These are phyloP conservation scores for Canna indica DNA, from an alignment of 176 grass and related monocot genomes.

Conservation along the genomic window DNA sequence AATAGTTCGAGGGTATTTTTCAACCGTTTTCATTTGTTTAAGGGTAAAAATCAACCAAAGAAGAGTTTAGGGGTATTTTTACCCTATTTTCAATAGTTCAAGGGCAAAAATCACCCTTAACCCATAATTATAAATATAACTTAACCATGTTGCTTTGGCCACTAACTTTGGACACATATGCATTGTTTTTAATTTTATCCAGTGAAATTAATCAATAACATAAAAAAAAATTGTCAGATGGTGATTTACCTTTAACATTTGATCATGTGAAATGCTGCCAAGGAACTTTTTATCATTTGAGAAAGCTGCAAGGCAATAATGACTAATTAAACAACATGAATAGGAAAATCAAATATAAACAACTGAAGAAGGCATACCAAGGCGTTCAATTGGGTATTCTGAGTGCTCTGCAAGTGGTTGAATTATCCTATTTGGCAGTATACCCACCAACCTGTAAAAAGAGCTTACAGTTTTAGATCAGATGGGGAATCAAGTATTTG, in stretches of 20 bases:
- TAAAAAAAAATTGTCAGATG: background rate
- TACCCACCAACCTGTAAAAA: conserved; percentile 62
- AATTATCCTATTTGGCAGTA: conserved; percentile 84
- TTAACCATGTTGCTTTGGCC: background rate
- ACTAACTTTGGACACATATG: background rate
- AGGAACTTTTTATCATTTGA: conserved; percentile 72
- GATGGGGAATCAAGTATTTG: background rate
- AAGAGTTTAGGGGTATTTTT: too few relatives aligned
- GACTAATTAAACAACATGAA: background rate
- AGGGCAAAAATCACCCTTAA: too few relatives aligned
- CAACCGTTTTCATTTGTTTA: too few relatives aligned
- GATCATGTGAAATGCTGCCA: conserved; percentile 87
- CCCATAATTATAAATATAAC: background rate
- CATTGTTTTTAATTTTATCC: background rate
- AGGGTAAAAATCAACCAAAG: too few relatives aligned
- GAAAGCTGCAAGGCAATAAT: conserved; percentile 36
- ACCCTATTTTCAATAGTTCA: too few relatives aligned
- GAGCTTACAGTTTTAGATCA: conserved; percentile 6
- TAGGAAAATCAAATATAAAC: background rate
- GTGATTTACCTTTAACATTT: conserved; percentile 72
- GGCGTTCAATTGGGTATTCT: conserved; percentile 80
- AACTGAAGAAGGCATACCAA: conserved; percentile 35
- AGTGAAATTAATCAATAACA: background rate
- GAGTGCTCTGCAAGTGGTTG: conserved; percentile 90
- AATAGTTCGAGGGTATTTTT: too few relatives aligned